Conservation (phyloP, 1,284 basidiomycete species). For the Puccinia triticina region DNA sequence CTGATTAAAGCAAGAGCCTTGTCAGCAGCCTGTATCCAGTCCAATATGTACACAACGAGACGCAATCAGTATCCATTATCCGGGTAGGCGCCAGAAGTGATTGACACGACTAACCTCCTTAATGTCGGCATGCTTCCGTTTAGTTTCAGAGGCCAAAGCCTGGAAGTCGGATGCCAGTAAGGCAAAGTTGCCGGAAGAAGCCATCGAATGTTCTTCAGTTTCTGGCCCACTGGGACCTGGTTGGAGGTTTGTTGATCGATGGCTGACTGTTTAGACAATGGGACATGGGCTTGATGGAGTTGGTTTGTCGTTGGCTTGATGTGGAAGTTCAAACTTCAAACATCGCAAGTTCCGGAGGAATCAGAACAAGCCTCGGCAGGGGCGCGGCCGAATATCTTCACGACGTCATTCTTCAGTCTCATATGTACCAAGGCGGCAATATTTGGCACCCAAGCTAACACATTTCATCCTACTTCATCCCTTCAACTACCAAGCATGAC, state of each 20-base stretch:
- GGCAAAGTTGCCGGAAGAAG: slow-evolving; percentile 45
- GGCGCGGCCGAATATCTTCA: too few relatives aligned
- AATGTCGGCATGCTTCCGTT: slow-evolving; percentile 78
- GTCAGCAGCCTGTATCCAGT: slow-evolving; percentile 56
- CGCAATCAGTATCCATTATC: slow-evolving; percentile 59
- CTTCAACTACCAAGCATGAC: too few relatives aligned
- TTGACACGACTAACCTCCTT: slow-evolving; percentile 67
- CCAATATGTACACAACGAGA: neutral
- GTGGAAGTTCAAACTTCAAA: neutral
- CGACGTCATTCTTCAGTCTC: too few relatives aligned
- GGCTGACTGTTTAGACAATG: neutral
- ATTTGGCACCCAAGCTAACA: too few relatives aligned
- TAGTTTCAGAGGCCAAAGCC: slow-evolving; percentile 77
- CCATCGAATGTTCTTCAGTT: slow-evolving; percentile 32
- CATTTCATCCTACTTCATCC: too few relatives aligned
- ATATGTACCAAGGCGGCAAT: too few relatives aligned
- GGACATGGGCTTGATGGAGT: neutral
- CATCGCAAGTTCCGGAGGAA: too few relatives aligned
- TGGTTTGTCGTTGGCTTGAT: neutral
- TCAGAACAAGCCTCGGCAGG: too few relatives aligned
- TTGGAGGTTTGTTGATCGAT: neutral
- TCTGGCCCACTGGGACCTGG: neutral
- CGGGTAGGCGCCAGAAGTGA: slow-evolving; percentile 60
- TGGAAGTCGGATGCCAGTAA: slow-evolving; percentile 60
- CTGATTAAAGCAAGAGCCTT: slow-evolving; percentile 57